Evolutionary conservation across 108 stramenopile species (phyloP), one percentile per base, ranked within the genome.

Genomic region (Parmales sp.): DNA sequence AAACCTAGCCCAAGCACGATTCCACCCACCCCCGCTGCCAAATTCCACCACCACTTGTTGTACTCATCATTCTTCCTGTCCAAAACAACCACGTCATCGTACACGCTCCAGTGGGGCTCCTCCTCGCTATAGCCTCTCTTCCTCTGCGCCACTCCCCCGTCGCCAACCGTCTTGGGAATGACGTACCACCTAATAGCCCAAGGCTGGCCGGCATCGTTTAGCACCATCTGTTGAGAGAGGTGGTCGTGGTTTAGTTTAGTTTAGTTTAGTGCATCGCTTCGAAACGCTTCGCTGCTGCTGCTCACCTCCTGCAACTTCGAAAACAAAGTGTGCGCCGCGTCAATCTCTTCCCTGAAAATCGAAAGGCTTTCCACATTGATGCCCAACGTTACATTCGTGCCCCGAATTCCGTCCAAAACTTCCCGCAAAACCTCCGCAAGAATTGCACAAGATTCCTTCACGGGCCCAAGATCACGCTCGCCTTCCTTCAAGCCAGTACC

Each of bases 311-410:
- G 84, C 8, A 82, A 38, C 31, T 63, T 49, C 19, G 76, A 71
- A 54, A 85, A 82, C 26, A 85, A 65, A 48, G 77, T 74, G 71
- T 82, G 81, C 19, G 76, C 78, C 16, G 73, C 84, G 71, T 85
- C 81, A 72, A 85, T 85, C 67, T 85, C 84, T 7, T 76, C 50
- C 49, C 70, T 78, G 79, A 74, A 85, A 48, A 82, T 82, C 28
- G 60, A 66, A 1, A 85, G 77, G 44, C 63, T 66, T 41, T 85
- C 84, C 39, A 81, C 81, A 20, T 45, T 70, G 8, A 85, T 72
- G 0, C 84, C 84, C 6, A 85, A 44, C 0, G 84, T 81, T 23
- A 85, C 76, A 3, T 79, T 79, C 19, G 70, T 16, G 37, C 69
- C 68, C 22, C 45, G 26, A 63, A 78, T 82, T 46, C 68, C 77